phyloP scores from a whole-genome alignment of 1,284 basidiomycete genomes.

The Trametes polyzona region DNA sequence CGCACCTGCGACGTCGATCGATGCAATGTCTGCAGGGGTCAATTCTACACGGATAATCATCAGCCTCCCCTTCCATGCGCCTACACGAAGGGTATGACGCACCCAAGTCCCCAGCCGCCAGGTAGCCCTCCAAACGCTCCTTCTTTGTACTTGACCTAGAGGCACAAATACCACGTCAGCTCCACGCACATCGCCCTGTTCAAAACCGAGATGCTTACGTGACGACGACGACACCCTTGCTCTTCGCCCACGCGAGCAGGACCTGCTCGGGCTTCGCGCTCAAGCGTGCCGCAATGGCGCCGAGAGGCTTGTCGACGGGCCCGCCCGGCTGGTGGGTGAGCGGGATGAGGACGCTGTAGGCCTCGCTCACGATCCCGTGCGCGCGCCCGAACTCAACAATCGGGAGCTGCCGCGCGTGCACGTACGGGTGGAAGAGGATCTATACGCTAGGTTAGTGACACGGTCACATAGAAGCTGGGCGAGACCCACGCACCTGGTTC shows the following conservation, averaged over 20 bases:
- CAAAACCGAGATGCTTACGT: conserved; percentile 46
- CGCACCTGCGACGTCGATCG: conserved; percentile 48
- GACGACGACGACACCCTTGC: conserved; percentile 68
- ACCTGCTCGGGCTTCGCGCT: conserved; percentile 72
- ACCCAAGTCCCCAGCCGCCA: conserved; percentile 54
- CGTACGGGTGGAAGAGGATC: conserved; percentile 76
- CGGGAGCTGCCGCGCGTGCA: conserved; percentile 54
- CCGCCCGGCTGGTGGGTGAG: conserved; percentile 72
- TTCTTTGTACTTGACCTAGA: conserved; percentile 55
- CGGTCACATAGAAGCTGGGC: not conserved
- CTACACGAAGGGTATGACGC: conserved; percentile 19
- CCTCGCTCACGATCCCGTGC: conserved; percentile 73
- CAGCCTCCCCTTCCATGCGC: not conserved
- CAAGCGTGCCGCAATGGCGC: conserved; percentile 59
- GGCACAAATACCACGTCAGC: not conserved
- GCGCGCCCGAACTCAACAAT: conserved; percentile 61
- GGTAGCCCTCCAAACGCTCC: conserved; percentile 57
- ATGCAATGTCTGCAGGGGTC: conserved; percentile 42
- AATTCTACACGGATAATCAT: conserved; percentile 30
- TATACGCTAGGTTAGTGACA: conserved; percentile 27
- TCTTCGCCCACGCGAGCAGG: conserved; percentile 67
- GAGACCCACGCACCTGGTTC: conserved; percentile 64
- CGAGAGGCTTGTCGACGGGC: conserved; percentile 68
- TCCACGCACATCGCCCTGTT: not conserved
- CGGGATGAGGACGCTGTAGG: conserved; percentile 71